phyloP scores from a whole-genome alignment of 225 moss, liverwort and hornwort genomes.

The Straminergon stramineum region DNA sequence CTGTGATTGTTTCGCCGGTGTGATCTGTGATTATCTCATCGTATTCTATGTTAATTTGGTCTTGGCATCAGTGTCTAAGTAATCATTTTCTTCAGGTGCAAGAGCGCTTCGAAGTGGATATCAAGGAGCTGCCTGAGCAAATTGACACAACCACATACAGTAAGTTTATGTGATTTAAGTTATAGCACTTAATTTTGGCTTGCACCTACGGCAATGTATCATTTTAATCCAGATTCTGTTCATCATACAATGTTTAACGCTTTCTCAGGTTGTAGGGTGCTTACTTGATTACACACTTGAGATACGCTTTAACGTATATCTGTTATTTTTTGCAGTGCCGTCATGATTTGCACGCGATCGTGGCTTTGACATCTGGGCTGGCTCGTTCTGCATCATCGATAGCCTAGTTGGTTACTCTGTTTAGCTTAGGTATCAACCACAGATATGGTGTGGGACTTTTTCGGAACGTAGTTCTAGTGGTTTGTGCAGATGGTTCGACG shows the following conservation, averaged over 20 bases:
- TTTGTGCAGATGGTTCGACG: slow-evolving; percentile 12
- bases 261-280: not conserved
- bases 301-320: not conserved
- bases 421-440: slow-evolving; percentile 4
- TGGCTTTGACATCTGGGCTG: not conserved
- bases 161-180: not conserved
- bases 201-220: too few species aligned
- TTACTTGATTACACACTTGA: too few species aligned
- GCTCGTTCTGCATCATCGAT: not conserved
- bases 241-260: too few species aligned
- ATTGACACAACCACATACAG: slow-evolving; percentile 56
- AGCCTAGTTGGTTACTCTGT: not conserved
- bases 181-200: not conserved
- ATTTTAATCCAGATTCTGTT: not conserved
- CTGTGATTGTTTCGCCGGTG: too few species aligned
- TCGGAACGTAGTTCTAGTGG: slow-evolving; percentile 4
- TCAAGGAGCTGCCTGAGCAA: slow-evolving; percentile 57
- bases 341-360: slow-evolving; percentile 18
- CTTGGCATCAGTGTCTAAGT: not conserved
- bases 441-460: slow-evolving; percentile 12
- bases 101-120: slow-evolving; percentile 57
- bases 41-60: not conserved
- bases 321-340: slow-evolving; percentile 14
- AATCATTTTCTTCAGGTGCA: slow-evolving; percentile 12
- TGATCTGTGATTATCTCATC: too few species aligned